Evolutionary conservation across 2,329 filamentous ascomycete genomes (phyloP).

Genomic region (Hymenoscyphus fructigenus): DNA sequence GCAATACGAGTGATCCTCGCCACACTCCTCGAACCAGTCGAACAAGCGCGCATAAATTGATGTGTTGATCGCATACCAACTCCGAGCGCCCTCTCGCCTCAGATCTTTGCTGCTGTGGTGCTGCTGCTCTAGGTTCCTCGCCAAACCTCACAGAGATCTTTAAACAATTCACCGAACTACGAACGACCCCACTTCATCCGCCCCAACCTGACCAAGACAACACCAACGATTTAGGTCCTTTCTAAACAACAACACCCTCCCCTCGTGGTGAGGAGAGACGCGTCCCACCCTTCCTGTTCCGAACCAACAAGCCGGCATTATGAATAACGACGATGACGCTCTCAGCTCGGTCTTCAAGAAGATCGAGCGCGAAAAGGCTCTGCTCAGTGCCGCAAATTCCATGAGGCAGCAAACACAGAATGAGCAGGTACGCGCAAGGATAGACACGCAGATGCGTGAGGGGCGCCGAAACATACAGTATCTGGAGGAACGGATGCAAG

Average conservation of each 20-base stretch:
- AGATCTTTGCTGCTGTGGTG: conserved; percentile 1
- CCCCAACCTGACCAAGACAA: background rate
- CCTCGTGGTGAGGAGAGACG: conserved; percentile 27
- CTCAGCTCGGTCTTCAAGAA: conserved; percentile 86
- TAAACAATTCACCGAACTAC: conserved; percentile 4
- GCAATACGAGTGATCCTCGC: conserved; percentile 1
- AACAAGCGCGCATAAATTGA: background rate
- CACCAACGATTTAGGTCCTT: conserved; percentile 9
- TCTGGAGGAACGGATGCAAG: conserved; percentile 86
- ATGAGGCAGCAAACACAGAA: conserved; percentile 98
- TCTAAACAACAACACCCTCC: conserved; percentile 11
- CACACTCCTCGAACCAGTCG: background rate
- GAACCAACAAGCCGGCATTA: conserved; percentile 28
- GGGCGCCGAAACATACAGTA: conserved; percentile 92
- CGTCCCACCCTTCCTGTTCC: conserved; percentile 14
- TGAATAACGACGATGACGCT: conserved; percentile 64
- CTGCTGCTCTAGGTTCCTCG: background rate
- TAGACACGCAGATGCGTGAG: conserved; percentile 93
- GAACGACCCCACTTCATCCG: conserved; percentile 1
- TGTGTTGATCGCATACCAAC: conserved; percentile 1
- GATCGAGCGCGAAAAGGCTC: conserved; percentile 94
- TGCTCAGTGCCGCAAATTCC: conserved; percentile 89
- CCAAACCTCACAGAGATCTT: background rate
- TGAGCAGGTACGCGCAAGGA: conserved; percentile 81
- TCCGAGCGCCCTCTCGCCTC: background rate